Percentiles rank a stretch among this genome's conserved stretches.
Conservation (phyloP, 2,329 filamentous ascomycete species). For the Tolypocladium sp. region DNA sequence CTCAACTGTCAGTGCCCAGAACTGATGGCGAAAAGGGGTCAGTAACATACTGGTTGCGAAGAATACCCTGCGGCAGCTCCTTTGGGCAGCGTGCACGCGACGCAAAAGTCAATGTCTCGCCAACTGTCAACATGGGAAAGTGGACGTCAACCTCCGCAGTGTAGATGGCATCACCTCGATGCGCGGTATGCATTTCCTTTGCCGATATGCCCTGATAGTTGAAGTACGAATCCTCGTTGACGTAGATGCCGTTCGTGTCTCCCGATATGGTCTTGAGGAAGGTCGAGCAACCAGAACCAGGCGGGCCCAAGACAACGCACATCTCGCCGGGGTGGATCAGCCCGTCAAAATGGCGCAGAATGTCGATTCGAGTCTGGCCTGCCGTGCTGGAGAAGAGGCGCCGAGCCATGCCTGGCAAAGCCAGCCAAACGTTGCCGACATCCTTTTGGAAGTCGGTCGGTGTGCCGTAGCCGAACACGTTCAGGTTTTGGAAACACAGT, state of each 20-base stretch:
- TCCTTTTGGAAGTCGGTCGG: neutral
- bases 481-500: neutral
- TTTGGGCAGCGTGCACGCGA: slow-evolving; percentile 36
- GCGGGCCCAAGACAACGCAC: neutral
- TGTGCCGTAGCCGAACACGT: neutral
- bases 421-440: neutral
- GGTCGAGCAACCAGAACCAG: neutral
- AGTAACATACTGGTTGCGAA: neutral
- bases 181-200: slow-evolving; percentile 4
- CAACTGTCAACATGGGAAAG: slow-evolving; percentile 61
- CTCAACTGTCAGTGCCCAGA: neutral
- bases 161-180: slow-evolving; percentile 58
- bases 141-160: slow-evolving; percentile 69
- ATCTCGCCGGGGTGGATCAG: neutral
- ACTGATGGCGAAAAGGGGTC: neutral
- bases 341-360: neutral
- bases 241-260: neutral
- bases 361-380: neutral
- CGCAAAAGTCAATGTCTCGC: slow-evolving; percentile 63
- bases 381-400: neutral
- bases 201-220: neutral
- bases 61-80: neutral
- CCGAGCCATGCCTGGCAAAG: neutral
- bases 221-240: neutral
- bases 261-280: neutral